Evolutionary conservation across 1,284 basidiomycete genomes (phyloP), one percentile per base, ranked within the genome.

Genomic region (Boletus sp.): DNA sequence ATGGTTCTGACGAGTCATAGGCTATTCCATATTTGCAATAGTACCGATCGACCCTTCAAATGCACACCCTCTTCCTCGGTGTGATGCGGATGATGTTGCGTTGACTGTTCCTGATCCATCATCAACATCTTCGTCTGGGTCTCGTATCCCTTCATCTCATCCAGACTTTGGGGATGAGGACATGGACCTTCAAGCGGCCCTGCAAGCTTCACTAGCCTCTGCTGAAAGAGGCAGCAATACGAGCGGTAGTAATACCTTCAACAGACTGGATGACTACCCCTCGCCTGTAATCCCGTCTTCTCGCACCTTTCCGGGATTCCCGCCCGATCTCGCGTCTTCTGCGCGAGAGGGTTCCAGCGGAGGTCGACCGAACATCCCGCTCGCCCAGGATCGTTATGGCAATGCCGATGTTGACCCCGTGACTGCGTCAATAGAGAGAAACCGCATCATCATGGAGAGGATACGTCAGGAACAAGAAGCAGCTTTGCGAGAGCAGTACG

Each of bases 21-120:
- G 93, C 1, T 96, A 95, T 68, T 93, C 91, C 16, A 86, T 93
- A 19, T 96, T 96, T 57, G 89, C 75, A 4, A 81, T 95, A 1
- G 71, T 78, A 10, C 81, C 80, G 53, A 62, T 66, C 5, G 74
- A 87, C 56, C 71, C 77, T 9, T 57, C 67, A 3, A 69, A 59
- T 16, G 64, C 69, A 5, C 66, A 78, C 26, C 72, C 74, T 23
- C 69, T 91, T 30, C 75, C 82, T 44, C 81, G 76, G 38, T 79
- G 77, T 8, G 77, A 81, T 34, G 86, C 82, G 8, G 86, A 89
- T 58, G 72, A 79, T 25, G 58, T 86, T 40, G 84, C 86, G 2
- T 71, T 74, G 2, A 74, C 76, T 12, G 69, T 88, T 9, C 72
- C 80, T 25, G 78, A 82, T 57, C 73, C 73, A 14, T 64, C 65